Evolutionary conservation across 768 basidiomycete species (phyloP), one percentile per base, ranked within the genome.

Genomic region (Lactarius sp.): DNA sequence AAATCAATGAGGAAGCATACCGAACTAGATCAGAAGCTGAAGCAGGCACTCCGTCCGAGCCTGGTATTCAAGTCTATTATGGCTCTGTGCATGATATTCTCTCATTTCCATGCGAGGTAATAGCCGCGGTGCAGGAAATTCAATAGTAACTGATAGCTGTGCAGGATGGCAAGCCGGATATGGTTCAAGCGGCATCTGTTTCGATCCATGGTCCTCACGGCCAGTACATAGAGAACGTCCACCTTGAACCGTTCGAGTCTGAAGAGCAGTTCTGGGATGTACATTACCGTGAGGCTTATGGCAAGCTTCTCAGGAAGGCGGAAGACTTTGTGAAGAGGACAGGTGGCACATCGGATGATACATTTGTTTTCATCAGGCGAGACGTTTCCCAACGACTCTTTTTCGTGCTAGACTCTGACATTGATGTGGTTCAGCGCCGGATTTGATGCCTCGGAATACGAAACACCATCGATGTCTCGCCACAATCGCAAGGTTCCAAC

Each of bases 371-470:
- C 71, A 88, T 99, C 70, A 95, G 94, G 94, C 87, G 13, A 8
- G 77, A 64, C n/a, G 61, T 22, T 63, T 36, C 20, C 27, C 27
- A 27, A 27, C 27, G 12, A 7, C 36, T 39, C n/a, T 31, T 36
- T 37, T 1, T 51, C 41, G 13, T 18, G 47, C 52, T 56, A 9
- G 22, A 47, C n/a, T 6, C 59, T 8, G 59, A 60, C 69, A 20
- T 65, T 44, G 10, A 36, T 20, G 22, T 7, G 3, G 34, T 22
- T 36, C 66, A 95, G 94, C 68, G 92, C 91, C 66, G 96, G 96
- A 1, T 94, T 98, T 76, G 96, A 99, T 68, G 95, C 95, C 0
- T 92, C 87, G 56, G 90, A 94, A 71, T 93, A 97, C 70, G 96
- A 99, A 71, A 86, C 88, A 65, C 77, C 83, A 13, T 87, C 85